Conservation (phyloP, 2,329 filamentous ascomycete species). For the Colletotrichum sp. region DNA sequence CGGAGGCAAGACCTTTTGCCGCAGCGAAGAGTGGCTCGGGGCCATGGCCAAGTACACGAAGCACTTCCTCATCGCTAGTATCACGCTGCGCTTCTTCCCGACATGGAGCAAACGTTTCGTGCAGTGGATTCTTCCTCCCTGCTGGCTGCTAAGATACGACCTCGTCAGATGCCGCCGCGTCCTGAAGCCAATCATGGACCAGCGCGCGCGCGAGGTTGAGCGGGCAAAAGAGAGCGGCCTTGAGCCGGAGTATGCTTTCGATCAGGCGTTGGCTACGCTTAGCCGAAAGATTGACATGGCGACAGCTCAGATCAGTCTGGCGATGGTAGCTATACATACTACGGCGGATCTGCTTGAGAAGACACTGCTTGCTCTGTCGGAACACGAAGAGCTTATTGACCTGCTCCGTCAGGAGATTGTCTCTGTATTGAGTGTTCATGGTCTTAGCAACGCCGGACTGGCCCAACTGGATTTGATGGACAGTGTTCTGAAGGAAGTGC, state of each 20-base stretch:
- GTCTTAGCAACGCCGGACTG: neutral
- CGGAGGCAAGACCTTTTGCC: neutral
- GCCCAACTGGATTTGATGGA: neutral
- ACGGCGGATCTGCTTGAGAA: neutral
- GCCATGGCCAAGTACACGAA: neutral
- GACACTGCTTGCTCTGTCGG: neutral
- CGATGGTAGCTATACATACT: neutral
- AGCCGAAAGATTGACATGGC: neutral
- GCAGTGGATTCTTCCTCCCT: neutral
- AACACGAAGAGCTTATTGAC: neutral
- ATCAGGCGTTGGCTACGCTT: neutral
- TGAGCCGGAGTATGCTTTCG: neutral
- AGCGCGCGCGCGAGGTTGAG: neutral
- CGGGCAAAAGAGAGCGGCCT: neutral
- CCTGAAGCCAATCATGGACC: neutral
- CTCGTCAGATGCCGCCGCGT: neutral
- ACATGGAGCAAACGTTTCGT: neutral
- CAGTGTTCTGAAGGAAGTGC: neutral
- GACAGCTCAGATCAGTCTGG: neutral
- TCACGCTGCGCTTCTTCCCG: neutral
- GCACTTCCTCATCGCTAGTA: neutral
- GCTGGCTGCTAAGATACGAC: neutral
- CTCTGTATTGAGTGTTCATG: neutral
- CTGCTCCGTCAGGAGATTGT: neutral
- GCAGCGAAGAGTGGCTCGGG: neutral